Evolutionary conservation across 2,329 filamentous ascomycete species (phyloP), one percentile per base, ranked within the genome.

Genomic region (Teratosphaeria viscida): DNA sequence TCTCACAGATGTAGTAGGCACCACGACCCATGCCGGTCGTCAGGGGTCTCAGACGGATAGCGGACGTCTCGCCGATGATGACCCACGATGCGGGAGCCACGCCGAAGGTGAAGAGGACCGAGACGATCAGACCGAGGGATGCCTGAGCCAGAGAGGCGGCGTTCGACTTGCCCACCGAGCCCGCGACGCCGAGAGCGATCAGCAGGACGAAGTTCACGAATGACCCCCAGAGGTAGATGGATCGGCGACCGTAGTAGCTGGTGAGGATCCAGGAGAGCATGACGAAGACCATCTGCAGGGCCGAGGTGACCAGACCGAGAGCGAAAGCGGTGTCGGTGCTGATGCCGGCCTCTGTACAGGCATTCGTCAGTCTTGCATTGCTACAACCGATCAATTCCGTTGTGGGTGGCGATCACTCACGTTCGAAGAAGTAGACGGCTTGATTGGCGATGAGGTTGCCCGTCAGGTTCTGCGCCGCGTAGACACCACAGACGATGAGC

Each of bases 181-280:
- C 84, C 0, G 81, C 81, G 63, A 87, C 75, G 71, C 84, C 85
- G 29, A 87, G 82, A 5, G 75, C 74, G 61, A 87, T 57, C 12
- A 86, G 75, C 64, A 86, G 77, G 43, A 68, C 65, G 57, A 75
- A 74, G 73, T 84, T 85, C 72, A 80, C 76, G 39, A 73, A 68
- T 32, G 80, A 79, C 62, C 84, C 84, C 74, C 79, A 85, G 59
- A 86, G 75, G 71, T 86, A 87, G 72, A 87, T 85, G 39, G 81
- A 79, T 57, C 84, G 83, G 60, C 84, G 81, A 68, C 84, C 83
- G 57, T 84, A 76, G 72, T 84, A 86, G 1, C 81, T 79, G 14
- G 82, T 87, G 56, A 88, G 79, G 59, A 86, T 73, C 85, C 85
- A 87, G 60, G 84, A 87, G 52, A 85, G 75, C 79, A 85, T 85